Conservation (phyloP, 2,329 filamentous ascomycete species). For the Colletotrichum echinochloae region DNA sequence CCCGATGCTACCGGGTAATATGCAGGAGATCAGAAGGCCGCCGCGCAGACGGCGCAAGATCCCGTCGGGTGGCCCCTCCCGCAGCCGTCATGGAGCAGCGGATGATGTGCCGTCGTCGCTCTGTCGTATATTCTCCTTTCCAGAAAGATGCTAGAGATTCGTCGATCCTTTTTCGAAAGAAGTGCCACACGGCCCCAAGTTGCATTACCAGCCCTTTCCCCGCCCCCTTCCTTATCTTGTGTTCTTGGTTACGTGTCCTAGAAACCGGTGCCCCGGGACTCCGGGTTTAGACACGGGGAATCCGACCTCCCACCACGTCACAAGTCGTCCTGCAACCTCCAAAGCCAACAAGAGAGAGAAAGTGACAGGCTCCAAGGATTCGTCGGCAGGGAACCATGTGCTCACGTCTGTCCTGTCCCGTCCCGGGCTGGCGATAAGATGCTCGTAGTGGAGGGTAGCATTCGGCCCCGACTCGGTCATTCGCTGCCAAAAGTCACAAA, state of each 20-base stretch:
- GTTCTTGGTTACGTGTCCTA: background rate
- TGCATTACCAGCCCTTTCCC: background rate
- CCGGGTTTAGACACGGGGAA: background rate
- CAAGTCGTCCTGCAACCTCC: background rate
- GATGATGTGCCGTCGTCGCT: conserved; percentile 17
- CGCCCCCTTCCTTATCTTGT: background rate
- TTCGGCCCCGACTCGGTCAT: conserved; percentile 36
- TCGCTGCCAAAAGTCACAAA: conserved; percentile 1
- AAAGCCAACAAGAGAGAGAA: background rate
- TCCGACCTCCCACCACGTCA: background rate
- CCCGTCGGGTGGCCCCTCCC: background rate
- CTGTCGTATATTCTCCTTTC: conserved; percentile 13
- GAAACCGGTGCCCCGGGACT: no score
- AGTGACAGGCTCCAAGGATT: background rate
- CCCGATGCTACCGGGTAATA: conserved; percentile 23
- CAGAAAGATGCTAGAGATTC: background rate
- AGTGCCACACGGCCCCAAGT: background rate
- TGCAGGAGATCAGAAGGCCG: conserved; percentile 36
- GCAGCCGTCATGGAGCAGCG: conserved; percentile 1
- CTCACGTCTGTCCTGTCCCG: conserved; percentile 8
- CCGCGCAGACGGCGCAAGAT: background rate
- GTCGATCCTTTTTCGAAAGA: background rate
- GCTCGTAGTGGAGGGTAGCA: conserved; percentile 26
- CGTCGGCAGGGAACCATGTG: conserved; percentile 19
- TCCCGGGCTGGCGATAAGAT: conserved; percentile 19